phyloP scores from a whole-genome alignment of 768 basidiomycete genomes.

The Boletus insuetus region DNA sequence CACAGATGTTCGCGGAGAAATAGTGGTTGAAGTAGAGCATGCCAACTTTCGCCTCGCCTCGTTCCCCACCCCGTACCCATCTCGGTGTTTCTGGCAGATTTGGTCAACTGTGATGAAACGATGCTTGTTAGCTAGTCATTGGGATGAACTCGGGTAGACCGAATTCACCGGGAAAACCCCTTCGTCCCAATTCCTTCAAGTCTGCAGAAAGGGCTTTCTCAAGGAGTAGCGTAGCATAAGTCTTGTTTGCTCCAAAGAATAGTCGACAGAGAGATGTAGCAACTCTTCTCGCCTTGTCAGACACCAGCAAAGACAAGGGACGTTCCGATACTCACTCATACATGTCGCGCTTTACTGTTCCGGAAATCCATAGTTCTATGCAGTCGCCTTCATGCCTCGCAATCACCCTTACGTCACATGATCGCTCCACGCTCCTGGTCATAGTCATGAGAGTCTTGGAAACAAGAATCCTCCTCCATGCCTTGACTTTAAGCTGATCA shows the following conservation, averaged over 20 bases:
- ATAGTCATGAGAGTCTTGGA: slow-evolving; percentile 53
- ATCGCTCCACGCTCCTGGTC: slow-evolving; percentile 38
- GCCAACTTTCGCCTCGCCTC: neutral
- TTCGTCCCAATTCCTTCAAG: slow-evolving; percentile 64
- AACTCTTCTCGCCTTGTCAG: slow-evolving; percentile 42
- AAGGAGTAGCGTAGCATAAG: slow-evolving; percentile 83
- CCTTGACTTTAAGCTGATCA: slow-evolving; percentile 61
- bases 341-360: slow-evolving; percentile 70
- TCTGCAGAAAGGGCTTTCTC: slow-evolving; percentile 90
- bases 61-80: neutral
- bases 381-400: slow-evolving; percentile 46
- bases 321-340: slow-evolving; percentile 66
- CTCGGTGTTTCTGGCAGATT: slow-evolving; percentile 49
- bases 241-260: slow-evolving; percentile 69
- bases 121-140: neutral
- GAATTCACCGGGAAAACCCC: slow-evolving; percentile 75
- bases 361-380: slow-evolving; percentile 69
- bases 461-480: slow-evolving; percentile 58
- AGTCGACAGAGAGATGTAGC: slow-evolving; percentile 75
- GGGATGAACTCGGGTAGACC: neutral
- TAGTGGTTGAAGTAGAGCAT: neutral
- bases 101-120: slow-evolving; percentile 60
- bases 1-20: neutral
- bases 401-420: slow-evolving; percentile 65
- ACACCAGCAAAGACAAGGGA: neutral